phyloP scores from a whole-genome alignment of 345 rosid genomes.

The Laguncularia racemosa region DNA sequence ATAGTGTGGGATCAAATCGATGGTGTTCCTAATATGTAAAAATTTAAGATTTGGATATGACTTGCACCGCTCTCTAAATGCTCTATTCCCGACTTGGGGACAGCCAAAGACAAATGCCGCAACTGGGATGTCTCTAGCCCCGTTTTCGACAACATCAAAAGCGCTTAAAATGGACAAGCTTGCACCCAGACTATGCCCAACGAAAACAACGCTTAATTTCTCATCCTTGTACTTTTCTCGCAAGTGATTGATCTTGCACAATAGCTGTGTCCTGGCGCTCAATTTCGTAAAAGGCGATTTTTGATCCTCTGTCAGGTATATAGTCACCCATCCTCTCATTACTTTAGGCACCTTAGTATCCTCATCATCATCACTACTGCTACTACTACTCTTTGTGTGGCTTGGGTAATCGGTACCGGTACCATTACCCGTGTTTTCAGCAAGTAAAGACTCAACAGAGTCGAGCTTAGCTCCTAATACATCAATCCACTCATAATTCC shows the following conservation, averaged over 20 bases:
- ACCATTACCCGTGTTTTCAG: neutral
- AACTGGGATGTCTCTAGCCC: constrained; percentile 44
- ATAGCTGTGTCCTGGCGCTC: constrained; percentile 53
- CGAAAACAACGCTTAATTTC: constrained; percentile 44
- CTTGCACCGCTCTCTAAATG: constrained; percentile 36
- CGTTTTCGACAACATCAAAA: constrained; percentile 68
- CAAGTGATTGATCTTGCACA: constrained; percentile 44
- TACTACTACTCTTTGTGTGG: constrained; percentile 7
- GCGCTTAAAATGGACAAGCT: constrained; percentile 56
- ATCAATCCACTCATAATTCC: constrained; percentile 79
- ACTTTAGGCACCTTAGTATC: constrained; percentile 38
- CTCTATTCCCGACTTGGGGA: constrained; percentile 74
- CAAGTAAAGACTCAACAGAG: constrained; percentile 41
- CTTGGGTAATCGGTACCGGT: neutral
- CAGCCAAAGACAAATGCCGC: constrained; percentile 69
- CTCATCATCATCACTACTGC: constrained; percentile 39
- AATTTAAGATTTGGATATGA: constrained; percentile 43
- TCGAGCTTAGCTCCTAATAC: constrained; percentile 49
- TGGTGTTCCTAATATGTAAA: constrained; percentile 54
- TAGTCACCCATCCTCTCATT: constrained; percentile 79
- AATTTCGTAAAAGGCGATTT: constrained; percentile 53
- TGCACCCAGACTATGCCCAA: constrained; percentile 89
- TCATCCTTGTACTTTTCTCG: constrained; percentile 42
- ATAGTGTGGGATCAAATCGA: constrained; percentile 67
- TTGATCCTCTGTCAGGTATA: constrained; percentile 55